Percentiles rank a stretch among this genome's conserved stretches.
These are phyloP conservation scores for Brassica carinata DNA, from an alignment of 345 rosid genomes.

Conservation along the genomic window DNA sequence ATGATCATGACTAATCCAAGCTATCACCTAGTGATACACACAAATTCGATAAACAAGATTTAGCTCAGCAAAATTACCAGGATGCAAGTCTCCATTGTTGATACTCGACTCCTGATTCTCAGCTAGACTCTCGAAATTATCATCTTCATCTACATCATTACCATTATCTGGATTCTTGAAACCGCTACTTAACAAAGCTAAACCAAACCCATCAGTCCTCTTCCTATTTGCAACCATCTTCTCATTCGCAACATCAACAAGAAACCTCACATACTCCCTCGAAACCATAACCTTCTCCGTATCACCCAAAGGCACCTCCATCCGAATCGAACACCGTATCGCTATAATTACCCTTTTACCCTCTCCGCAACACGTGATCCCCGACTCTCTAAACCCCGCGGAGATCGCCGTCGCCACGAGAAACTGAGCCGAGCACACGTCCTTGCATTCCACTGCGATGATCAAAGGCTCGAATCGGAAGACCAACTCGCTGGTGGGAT, in stretches of 20 bases:
- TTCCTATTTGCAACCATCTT: conserved; percentile 85
- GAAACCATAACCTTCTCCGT: conserved; percentile 55
- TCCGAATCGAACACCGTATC: conserved; percentile 74
- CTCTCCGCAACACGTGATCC: conserved; percentile 71
- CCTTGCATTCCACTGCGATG: conserved; percentile 77
- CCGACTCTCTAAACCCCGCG: conserved; percentile 83
- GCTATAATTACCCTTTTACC: conserved; percentile 79
- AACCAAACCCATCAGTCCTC: conserved; percentile 63
- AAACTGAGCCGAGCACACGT: conserved; percentile 59
- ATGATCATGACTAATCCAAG: not conserved
- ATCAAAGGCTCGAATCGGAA: conserved; percentile 90
- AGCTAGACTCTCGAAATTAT: conserved; percentile 37
- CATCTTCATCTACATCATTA: conserved; percentile 22
- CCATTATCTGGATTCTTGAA: conserved; percentile 32
- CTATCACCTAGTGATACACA: not conserved
- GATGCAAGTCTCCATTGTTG: conserved; percentile 27
- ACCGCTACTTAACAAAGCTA: conserved; percentile 46
- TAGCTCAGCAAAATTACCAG: conserved; percentile 43
- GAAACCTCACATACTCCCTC: conserved; percentile 65
- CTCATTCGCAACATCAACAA: conserved; percentile 72
- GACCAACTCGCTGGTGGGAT: conserved; percentile 48
- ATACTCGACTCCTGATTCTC: conserved; percentile 28
- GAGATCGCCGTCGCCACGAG: conserved; percentile 72
- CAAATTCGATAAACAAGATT: not conserved
- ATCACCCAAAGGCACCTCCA: conserved; percentile 88